Percentiles rank a stretch among this genome's conserved stretches.
phyloP scores from a whole-genome alignment of 345 rosid species.

The Cardiospermum halicacabum region DNA sequence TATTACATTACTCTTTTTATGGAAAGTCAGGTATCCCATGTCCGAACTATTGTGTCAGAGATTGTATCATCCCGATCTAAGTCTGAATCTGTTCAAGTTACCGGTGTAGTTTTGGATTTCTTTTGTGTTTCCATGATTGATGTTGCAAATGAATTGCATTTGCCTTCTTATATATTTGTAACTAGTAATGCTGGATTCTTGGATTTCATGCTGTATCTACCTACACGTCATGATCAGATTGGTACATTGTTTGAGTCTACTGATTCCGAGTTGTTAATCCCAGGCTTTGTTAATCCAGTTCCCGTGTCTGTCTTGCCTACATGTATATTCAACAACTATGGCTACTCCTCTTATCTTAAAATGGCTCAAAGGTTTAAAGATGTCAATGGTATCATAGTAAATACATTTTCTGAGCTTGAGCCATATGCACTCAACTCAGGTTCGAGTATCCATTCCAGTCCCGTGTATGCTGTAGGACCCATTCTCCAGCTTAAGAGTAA shows the following conservation, averaged over 20 bases:
- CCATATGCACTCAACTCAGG: conserved; percentile 26
- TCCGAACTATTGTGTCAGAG: conserved; percentile 5
- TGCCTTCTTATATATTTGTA: conserved; percentile 47
- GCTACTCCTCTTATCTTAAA: conserved; percentile 28
- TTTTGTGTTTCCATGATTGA: conserved; percentile 41
- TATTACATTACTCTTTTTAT: not conserved
- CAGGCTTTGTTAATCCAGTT: conserved; percentile 31
- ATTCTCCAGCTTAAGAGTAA: conserved; percentile 27
- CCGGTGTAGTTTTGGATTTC: conserved; percentile 42
- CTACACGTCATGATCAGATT: conserved; percentile 19
- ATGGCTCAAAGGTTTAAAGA: conserved; percentile 31
- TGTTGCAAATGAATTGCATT: conserved; percentile 29
- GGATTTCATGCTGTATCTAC: conserved; percentile 35
- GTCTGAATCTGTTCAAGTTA: conserved; percentile 24
- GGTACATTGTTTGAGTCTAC: conserved; percentile 14
- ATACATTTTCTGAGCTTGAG: conserved; percentile 37
- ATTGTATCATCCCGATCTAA: conserved; percentile 11
- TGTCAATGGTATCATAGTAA: conserved; percentile 40
- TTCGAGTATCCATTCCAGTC: conserved; percentile 20
- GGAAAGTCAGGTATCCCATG: conserved; percentile 16
- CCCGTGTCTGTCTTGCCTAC: conserved; percentile 38
- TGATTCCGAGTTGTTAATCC: conserved; percentile 21
- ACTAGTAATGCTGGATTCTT: conserved; percentile 33
- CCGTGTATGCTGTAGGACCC: conserved; percentile 42
- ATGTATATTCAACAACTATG: conserved; percentile 22